Percentiles rank a stretch among this genome's conserved stretches.
phyloP scores from a whole-genome alignment of 345 rosid genomes.

The Populus alba region DNA sequence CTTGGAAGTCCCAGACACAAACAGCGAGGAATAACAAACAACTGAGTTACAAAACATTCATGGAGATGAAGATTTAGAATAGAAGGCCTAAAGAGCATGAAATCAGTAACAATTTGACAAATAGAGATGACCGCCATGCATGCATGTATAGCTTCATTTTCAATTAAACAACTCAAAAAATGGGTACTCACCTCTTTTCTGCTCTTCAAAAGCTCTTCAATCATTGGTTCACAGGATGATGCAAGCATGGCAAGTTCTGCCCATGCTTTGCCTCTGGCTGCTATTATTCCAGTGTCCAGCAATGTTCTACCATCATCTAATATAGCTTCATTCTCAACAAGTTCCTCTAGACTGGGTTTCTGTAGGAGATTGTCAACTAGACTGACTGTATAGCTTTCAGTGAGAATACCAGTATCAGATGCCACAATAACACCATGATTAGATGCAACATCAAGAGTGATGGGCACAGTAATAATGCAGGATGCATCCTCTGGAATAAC shows the following conservation, averaged over 20 bases:
- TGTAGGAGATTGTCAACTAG: conserved; percentile 83
- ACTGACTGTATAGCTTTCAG: conserved; percentile 44
- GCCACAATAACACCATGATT: conserved; percentile 94
- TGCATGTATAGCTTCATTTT: too few species aligned
- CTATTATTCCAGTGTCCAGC: conserved; percentile 93
- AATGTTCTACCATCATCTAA: conserved; percentile 85
- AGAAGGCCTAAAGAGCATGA: background rate
- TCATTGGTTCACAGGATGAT: conserved; percentile 68
- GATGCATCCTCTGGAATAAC: conserved; percentile 79
- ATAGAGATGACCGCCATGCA: too few species aligned
- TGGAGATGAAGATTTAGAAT: background rate
- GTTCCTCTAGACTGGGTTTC: conserved; percentile 78
- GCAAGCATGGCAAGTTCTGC: conserved; percentile 70
- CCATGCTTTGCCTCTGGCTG: conserved; percentile 93
- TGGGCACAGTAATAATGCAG: conserved; percentile 84
- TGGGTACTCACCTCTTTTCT: conserved; percentile 62
- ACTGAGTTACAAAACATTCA: background rate
- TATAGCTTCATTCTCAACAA: conserved; percentile 63
- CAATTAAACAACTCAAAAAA: conserved; percentile 3
- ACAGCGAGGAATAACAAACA: background rate
- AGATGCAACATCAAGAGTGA: conserved; percentile 90
- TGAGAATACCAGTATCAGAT: conserved; percentile 43
- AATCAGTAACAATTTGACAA: too few species aligned
- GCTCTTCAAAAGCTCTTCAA: conserved; percentile 57
- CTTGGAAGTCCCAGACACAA: background rate